Evolutionary conservation across 805 yeast species (phyloP).

Genomic region (Yamadazyma phyllophila): DNA sequence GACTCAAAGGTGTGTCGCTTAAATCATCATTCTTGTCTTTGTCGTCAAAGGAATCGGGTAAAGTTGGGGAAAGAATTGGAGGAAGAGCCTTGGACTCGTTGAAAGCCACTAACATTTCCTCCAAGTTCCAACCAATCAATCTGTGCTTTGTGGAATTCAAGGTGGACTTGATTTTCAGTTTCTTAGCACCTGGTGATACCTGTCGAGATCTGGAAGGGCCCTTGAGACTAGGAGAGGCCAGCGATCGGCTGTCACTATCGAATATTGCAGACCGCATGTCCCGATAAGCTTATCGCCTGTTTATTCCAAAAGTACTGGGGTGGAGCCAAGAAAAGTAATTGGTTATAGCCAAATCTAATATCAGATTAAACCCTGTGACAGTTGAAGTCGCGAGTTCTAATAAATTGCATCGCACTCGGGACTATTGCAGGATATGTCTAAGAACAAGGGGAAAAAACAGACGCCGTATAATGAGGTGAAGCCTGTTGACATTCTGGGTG

Average conservation of each 20-base stretch:
- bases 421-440: not conserved
- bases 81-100: conserved; percentile 34
- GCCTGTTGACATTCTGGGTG: not conserved
- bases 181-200: conserved; percentile 5
- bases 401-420: conserved; percentile 1
- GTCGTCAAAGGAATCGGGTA: conserved; percentile 21
- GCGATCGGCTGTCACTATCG: conserved; percentile 14
- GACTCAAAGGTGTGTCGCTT: conserved; percentile 4
- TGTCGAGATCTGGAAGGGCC: conserved; percentile 3
- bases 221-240: not conserved
- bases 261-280: conserved; percentile 34
- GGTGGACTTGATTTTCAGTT: conserved; percentile 5
- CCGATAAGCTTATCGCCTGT: not conserved
- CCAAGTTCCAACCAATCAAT: conserved; percentile 33
- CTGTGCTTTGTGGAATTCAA: not conserved
- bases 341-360: not conserved
- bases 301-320: too few species aligned
- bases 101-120: conserved; percentile 36
- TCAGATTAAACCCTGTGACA: not conserved
- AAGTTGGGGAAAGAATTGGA: conserved; percentile 37
- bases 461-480: conserved; percentile 10
- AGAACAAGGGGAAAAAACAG: not conserved
- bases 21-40: conserved; percentile 4
- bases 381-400: not conserved
- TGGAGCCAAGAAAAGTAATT: not conserved